A percentile compares a stretch with the other conserved stretches of the same genome.
These are phyloP conservation scores for Solanum piurae DNA, from an alignment of 257 asterid species.

Conservation along the genomic window DNA sequence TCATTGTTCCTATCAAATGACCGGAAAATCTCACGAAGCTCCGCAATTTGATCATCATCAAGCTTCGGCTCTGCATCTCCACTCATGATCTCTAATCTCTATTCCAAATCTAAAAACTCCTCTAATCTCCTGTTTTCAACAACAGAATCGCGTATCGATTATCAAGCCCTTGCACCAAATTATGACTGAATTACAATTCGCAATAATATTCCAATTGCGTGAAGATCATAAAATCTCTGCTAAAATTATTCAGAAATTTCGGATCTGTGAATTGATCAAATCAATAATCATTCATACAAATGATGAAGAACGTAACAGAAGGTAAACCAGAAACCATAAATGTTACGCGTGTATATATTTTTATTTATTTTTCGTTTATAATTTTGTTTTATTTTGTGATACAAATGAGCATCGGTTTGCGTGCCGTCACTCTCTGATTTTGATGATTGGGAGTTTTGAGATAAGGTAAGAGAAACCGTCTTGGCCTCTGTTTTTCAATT, in stretches of 20 bases:
- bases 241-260: not conserved
- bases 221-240: not conserved
- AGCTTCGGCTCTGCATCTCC: conserved; percentile 25
- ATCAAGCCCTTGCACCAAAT: not conserved
- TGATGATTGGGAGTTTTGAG: not conserved
- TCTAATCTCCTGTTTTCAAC: no score
- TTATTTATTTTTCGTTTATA: not conserved
- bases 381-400: not conserved
- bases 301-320: not conserved
- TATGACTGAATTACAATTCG: not conserved
- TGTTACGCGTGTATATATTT: not conserved
- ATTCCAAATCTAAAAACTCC: not conserved
- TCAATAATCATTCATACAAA: not conserved
- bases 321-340: not conserved
- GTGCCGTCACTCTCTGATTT: not conserved
- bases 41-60: conserved; percentile 57
- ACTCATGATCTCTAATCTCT: conserved; percentile 16
- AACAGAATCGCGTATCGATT: not conserved
- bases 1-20: conserved; percentile 63
- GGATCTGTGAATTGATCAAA: not conserved
- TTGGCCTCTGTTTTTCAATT: not conserved
- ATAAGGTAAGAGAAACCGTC: not conserved
- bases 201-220: not conserved
- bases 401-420: not conserved
- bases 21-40: conserved; percentile 67